Conservation (phyloP, 1,139 yeast species). For the Meyerozyma smithsonii region DNA sequence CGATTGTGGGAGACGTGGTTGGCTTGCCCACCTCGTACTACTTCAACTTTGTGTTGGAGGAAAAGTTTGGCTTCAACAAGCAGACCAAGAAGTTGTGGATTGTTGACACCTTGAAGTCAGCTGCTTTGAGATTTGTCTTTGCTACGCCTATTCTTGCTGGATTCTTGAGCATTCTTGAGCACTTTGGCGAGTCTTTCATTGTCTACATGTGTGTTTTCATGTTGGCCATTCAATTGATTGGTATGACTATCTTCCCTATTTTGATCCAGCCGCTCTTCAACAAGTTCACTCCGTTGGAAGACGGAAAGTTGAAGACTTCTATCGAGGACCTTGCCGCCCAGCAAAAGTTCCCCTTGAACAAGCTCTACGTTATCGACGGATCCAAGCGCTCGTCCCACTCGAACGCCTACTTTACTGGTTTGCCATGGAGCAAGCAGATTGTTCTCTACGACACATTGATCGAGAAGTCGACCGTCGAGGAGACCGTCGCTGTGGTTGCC, state of each 20-base stretch:
- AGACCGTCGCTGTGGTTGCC: slow-evolving; percentile 90
- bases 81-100: slow-evolving; percentile 68
- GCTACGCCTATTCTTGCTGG: slow-evolving; percentile 73
- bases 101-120: slow-evolving; percentile 62
- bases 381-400: slow-evolving; percentile 95
- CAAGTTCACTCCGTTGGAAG: slow-evolving; percentile 83
- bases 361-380: slow-evolving; percentile 87
- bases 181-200: slow-evolving; percentile 76
- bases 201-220: slow-evolving; percentile 72
- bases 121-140: slow-evolving; percentile 48
- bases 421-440: slow-evolving; percentile 95
- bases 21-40: slow-evolving; percentile 71
- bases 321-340: slow-evolving; percentile 74
- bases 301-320: slow-evolving; percentile 78
- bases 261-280: slow-evolving; percentile 89
- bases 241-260: slow-evolving; percentile 73
- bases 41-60: slow-evolving; percentile 83
- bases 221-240: slow-evolving; percentile 64
- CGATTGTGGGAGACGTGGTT: slow-evolving; percentile 34
- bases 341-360: slow-evolving; percentile 80
- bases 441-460: slow-evolving; percentile 89
- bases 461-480: slow-evolving; percentile 68
- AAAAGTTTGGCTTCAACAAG: slow-evolving; percentile 89
- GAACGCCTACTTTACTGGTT: slow-evolving; percentile 90
- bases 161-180: slow-evolving; percentile 74